Conservation (phyloP, 2,329 filamentous ascomycete genomes). For the Claviceps sp. region DNA sequence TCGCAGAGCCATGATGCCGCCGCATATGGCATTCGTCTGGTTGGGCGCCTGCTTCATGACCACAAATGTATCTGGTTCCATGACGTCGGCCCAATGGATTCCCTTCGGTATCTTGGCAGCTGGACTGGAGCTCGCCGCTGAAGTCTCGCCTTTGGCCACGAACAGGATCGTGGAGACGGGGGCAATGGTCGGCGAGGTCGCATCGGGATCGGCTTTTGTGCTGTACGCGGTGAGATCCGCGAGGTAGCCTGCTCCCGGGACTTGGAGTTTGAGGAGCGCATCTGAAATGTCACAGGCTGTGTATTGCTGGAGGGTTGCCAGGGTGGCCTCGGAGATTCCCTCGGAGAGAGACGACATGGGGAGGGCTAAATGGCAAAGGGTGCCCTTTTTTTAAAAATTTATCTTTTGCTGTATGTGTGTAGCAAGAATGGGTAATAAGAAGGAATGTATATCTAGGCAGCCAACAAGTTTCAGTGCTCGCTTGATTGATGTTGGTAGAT, state of each 20-base stretch:
- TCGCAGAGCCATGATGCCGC: conserved; percentile 62
- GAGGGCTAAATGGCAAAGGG: neutral
- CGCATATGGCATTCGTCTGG: conserved; percentile 57
- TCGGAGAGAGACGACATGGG: conserved; percentile 5
- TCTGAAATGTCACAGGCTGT: conserved; percentile 52
- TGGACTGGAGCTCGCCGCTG: conserved; percentile 12
- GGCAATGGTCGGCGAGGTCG: conserved; percentile 26
- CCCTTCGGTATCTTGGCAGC: conserved; percentile 39
- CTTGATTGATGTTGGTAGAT: too few relatives aligned
- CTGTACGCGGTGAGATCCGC: conserved; percentile 35
- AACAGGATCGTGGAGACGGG: conserved; percentile 51
- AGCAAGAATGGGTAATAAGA: too few relatives aligned
- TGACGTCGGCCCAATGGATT: conserved; percentile 56
- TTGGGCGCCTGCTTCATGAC: conserved; percentile 51
- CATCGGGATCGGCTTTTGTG: conserved; percentile 12
- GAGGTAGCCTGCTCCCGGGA: conserved; percentile 52
- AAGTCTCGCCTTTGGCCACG: conserved; percentile 36
- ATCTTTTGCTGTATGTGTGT: too few relatives aligned
- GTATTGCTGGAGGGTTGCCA: conserved; percentile 22
- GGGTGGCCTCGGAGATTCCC: conserved; percentile 10
- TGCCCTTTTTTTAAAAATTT: too few relatives aligned
- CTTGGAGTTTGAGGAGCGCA: conserved; percentile 55
- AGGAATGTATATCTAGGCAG: too few relatives aligned
- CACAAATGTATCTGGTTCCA: conserved; percentile 45
- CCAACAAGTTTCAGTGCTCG: too few relatives aligned